These are phyloP conservation scores for Fonsecaea erecta DNA, from an alignment of 2,329 filamentous ascomycete species.

Conservation along the genomic window DNA sequence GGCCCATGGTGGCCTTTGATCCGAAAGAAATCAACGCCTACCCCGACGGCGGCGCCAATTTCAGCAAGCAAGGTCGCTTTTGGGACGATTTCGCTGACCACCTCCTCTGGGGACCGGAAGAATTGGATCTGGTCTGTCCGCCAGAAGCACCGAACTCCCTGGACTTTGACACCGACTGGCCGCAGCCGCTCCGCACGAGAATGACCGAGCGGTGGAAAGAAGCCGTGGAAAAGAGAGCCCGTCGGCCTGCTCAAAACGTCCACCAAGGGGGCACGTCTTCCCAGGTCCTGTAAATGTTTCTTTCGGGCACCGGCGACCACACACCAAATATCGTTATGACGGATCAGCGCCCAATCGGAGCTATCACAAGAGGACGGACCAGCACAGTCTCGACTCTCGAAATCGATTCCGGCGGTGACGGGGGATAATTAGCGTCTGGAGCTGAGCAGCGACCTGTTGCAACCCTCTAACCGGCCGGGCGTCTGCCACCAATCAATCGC, in stretches of 20 bases:
- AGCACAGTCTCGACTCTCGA: too few relatives aligned
- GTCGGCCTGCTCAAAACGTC: background rate
- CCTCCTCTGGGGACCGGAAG: conserved; percentile 12
- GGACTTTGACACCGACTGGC: conserved; percentile 2
- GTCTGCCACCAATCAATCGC: too few relatives aligned
- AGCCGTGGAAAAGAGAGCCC: conserved; percentile 4
- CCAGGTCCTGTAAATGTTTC: too few relatives aligned
- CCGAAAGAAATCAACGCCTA: conserved; percentile 4
- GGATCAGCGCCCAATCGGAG: too few relatives aligned
- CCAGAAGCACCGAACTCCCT: conserved; percentile 6
- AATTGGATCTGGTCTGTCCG: conserved; percentile 15
- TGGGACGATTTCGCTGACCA: conserved; percentile 23
- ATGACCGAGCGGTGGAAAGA: conserved; percentile 10
- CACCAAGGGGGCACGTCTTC: too few relatives aligned
- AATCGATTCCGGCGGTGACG: too few relatives aligned
- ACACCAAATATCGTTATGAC: too few relatives aligned
- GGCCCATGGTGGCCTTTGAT: background rate
- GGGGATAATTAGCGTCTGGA: too few relatives aligned
- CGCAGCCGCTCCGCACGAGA: conserved; percentile 1
- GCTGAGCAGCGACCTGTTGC: too few relatives aligned
- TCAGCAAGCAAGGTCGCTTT: conserved; percentile 7
- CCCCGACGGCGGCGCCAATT: conserved; percentile 14
- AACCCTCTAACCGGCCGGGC: too few relatives aligned
- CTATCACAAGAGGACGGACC: too few relatives aligned
- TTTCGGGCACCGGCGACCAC: too few relatives aligned